Evolutionary conservation across 2,329 filamentous ascomycete species (phyloP).

Genomic region (Ceratocystis cubensis): DNA sequence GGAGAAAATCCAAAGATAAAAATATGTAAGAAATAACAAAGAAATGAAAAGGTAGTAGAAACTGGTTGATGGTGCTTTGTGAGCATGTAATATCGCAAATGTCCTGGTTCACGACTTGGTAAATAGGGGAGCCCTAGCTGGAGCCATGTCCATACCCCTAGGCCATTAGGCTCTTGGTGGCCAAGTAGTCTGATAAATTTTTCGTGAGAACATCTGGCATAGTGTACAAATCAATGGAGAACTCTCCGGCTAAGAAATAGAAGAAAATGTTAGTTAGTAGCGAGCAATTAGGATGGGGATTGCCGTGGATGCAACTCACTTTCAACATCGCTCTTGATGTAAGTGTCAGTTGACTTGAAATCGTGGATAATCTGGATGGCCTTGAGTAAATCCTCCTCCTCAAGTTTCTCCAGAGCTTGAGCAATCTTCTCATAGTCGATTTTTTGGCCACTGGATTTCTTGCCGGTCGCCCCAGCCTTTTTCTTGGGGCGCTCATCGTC

Average conservation of each 20-base stretch:
- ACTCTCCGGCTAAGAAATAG: slow-evolving; percentile 60
- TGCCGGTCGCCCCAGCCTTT: slow-evolving; percentile 52
- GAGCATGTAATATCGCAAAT: background rate
- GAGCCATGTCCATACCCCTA: background rate
- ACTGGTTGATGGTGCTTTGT: background rate
- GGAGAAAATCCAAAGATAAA: background rate
- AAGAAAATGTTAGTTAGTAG: slow-evolving; percentile 23
- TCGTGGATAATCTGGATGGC: slow-evolving; percentile 98
- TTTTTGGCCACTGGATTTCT: slow-evolving; percentile 65
- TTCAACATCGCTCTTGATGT: slow-evolving; percentile 94
- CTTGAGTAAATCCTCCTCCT: slow-evolving; percentile 84
- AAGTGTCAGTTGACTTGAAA: slow-evolving; percentile 86
- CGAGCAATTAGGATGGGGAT: background rate
- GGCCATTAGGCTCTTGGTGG: slow-evolving; percentile 13
- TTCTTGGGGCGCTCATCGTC: slow-evolving; percentile 49
- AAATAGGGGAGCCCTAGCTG: background rate
- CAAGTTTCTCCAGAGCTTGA: slow-evolving; percentile 75
- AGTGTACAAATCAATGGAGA: slow-evolving; percentile 97
- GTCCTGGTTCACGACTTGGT: no score
- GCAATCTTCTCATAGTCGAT: slow-evolving; percentile 93
- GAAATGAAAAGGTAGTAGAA: slow-evolving; percentile 9
- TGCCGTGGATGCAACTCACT: slow-evolving; percentile 43
- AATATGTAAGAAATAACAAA: slow-evolving; percentile 9
- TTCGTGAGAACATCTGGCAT: slow-evolving; percentile 79
- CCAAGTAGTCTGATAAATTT: slow-evolving; percentile 84